Evolutionary conservation across 225 moss, liverwort and hornwort species (phyloP).

Genomic region (Asterella californica): DNA sequence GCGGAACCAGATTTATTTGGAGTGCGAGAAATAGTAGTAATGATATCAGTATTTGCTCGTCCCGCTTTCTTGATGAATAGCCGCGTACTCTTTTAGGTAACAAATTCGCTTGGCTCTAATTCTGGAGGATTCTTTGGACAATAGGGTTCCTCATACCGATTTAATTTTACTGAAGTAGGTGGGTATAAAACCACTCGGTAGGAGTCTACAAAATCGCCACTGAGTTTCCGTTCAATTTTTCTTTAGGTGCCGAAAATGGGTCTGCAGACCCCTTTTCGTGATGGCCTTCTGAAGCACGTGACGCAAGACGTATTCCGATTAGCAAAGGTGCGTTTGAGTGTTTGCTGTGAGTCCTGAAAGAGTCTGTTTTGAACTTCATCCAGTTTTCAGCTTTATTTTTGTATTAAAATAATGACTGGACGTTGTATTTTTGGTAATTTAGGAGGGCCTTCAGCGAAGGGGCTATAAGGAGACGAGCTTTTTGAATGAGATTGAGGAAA

Average conservation of each 20-base stretch:
- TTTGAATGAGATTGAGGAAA: constrained; percentile 74
- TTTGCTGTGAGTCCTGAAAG: not conserved
- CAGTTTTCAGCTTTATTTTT: not conserved
- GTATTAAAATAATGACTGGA: not conserved
- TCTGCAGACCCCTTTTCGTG: constrained; percentile 79
- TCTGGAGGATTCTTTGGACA: no score
- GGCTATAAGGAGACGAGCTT: constrained; percentile 76
- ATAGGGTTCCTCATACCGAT: no score
- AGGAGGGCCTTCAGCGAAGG: constrained; percentile 76
- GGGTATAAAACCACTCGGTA: not conserved
- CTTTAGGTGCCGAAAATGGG: constrained; percentile 75
- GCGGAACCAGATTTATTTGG: not conserved
- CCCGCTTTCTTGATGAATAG: not conserved
- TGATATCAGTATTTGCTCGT: not conserved
- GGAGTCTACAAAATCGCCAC: not conserved
- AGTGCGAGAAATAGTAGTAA: not conserved
- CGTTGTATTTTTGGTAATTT: constrained; percentile 11
- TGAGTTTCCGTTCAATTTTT: not conserved
- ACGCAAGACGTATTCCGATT: constrained; percentile 79
- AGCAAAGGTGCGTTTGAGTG: constrained; percentile 52
- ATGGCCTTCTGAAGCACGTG: constrained; percentile 82
- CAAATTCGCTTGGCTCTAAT: no score
- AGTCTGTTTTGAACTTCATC: not conserved
- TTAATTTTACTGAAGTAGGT: no score
- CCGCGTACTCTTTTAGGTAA: no score